These are phyloP conservation scores for Thelonectria olida DNA, from an alignment of 2,329 filamentous ascomycete genomes.

Conservation along the genomic window DNA sequence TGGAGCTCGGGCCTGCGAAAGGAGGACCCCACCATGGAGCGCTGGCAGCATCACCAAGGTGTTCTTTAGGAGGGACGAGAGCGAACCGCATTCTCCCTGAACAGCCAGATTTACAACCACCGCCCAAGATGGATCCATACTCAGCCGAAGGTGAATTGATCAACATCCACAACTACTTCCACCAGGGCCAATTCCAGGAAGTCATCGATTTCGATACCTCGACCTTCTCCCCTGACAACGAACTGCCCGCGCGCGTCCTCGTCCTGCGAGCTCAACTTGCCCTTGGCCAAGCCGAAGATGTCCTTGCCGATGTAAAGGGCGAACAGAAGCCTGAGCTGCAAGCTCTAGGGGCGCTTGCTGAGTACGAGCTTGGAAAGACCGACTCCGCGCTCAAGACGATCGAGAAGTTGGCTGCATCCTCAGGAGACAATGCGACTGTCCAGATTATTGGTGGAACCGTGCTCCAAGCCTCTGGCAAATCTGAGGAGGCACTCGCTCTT, in stretches of 20 bases:
- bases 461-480: slow-evolving; percentile 79
- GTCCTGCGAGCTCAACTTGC: slow-evolving; percentile 85
- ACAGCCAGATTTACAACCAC: slow-evolving; percentile 28
- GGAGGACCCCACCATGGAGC: slow-evolving; percentile 41
- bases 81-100: slow-evolving; percentile 26
- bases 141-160: slow-evolving; percentile 76
- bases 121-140: slow-evolving; percentile 72
- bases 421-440: slow-evolving; percentile 79
- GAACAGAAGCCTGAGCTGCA: slow-evolving; percentile 76
- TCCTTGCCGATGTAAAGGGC: slow-evolving; percentile 73
- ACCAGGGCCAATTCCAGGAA: slow-evolving; percentile 85
- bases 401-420: slow-evolving; percentile 73
- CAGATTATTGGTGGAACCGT: slow-evolving; percentile 86
- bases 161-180: slow-evolving; percentile 76
- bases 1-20: slow-evolving; percentile 36
- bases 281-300: slow-evolving; percentile 78
- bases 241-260: slow-evolving; percentile 78
- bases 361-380: slow-evolving; percentile 67
- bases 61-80: slow-evolving; percentile 40
- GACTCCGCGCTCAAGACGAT: slow-evolving; percentile 70
- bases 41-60: slow-evolving; percentile 41
- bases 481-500: slow-evolving; percentile 85
- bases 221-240: slow-evolving; percentile 81
- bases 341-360: slow-evolving; percentile 80
- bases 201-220: slow-evolving; percentile 88